Evolutionary conservation across 2,329 filamentous ascomycete genomes (phyloP), one percentile per base, ranked within the genome.

Genomic region (Tolypocladium paradoxum): DNA sequence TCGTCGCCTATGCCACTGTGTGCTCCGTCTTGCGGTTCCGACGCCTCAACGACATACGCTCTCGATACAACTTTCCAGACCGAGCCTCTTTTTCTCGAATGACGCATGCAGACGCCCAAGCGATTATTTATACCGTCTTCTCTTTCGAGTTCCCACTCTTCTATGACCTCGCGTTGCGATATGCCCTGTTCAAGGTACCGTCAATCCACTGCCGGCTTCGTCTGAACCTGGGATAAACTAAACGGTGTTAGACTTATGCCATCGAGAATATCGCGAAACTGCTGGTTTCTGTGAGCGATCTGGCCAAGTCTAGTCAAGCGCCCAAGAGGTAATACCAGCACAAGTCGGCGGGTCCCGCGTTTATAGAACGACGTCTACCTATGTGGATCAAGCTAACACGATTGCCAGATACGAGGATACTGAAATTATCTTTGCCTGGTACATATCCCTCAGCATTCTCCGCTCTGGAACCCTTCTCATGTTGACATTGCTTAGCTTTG

Each of bases 41-140:
- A 34, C 58, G 64, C 33, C 59, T 72, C 52, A 61, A 61, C 16
- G 53, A 57, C 16, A 53, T 68, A 53, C 63, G 60, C n/a, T 58
- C 60, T 43, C 60, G 60, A 33, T 64, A 66, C 56, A 58, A 61
- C 22, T 73, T 64, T 54, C 55, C 63, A 5, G 62, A 70, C 55
- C 69, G 70, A 14, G 57, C 56, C 9, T 72, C 71, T 5, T 52
- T 74, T 9, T 60, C 65, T 11, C 56, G 59, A 50, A 75, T 75
- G 73, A 73, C 70, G 18, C 67, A 69, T 43, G 56, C 67, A 55
- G 70, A 78, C 50, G 74, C 77, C 6, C 72, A 74, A 54, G 65
- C 68, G 52, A 73, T 78, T 55, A 60, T 75, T 18, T 65, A 67
- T 54, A 62, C 64, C 35, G 54, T 71, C 7, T 54, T 61, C 5